phyloP scores from a whole-genome alignment of 176 grass and related monocot genomes.

The Avena insularis region DNA sequence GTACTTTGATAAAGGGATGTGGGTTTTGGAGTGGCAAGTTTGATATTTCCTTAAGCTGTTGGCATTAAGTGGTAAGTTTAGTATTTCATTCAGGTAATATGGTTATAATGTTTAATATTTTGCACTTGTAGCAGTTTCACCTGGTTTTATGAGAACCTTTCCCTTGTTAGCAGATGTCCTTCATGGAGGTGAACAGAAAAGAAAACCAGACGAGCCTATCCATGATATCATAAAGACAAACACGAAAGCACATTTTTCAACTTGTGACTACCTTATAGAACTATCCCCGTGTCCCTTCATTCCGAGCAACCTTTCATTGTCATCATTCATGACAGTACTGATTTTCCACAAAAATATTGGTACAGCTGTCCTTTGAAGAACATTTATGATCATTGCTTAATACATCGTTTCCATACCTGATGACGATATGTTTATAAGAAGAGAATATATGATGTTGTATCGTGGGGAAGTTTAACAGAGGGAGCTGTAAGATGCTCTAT shows the following conservation, averaged over 20 bases:
- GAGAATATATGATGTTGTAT: constrained; percentile 2
- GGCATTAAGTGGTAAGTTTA: constrained; percentile 7
- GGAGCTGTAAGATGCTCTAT: neutral
- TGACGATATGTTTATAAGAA: neutral
- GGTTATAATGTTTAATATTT: neutral
- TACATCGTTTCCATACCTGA: neutral
- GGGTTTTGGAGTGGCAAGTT: neutral
- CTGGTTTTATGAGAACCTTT: constrained; percentile 21
- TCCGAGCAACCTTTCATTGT: neutral
- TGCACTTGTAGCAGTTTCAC: neutral
- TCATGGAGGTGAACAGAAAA: neutral
- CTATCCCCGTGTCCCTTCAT: neutral
- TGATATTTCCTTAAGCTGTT: neutral
- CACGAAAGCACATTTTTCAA: constrained; percentile 28
- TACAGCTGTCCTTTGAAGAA: constrained; percentile 8
- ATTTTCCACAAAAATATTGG: neutral
- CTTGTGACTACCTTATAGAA: neutral
- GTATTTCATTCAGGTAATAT: neutral
- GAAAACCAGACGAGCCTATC: constrained; percentile 15
- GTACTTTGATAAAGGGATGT: constrained; percentile 1
- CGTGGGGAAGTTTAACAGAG: neutral
- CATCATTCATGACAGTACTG: constrained; percentile 6
- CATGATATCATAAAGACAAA: constrained; percentile 2
- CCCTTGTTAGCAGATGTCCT: constrained; percentile 36
- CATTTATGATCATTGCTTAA: neutral